phyloP scores from a whole-genome alignment of 306 rosid genomes.

The Oemleria cerasiformis region DNA sequence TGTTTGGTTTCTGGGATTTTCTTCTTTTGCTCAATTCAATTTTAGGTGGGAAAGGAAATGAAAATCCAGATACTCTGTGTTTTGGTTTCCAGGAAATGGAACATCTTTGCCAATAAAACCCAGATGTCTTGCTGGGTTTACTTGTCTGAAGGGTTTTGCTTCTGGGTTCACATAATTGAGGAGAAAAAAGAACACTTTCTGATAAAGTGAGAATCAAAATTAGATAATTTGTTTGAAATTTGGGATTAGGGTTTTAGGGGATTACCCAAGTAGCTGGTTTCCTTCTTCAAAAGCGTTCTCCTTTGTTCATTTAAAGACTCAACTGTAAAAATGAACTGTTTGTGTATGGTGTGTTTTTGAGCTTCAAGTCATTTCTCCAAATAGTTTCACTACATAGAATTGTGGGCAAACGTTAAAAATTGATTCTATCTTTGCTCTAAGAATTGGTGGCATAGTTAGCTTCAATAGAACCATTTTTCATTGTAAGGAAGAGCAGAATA shows the following conservation, averaged over 20 bases:
- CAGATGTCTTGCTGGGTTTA: neutral
- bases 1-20: slow-evolving; percentile 7
- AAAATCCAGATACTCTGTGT: slow-evolving; percentile 10
- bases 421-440: neutral
- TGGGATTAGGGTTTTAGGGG: neutral
- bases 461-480: neutral
- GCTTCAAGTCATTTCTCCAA: neutral
- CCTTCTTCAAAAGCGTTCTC: no score
- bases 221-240: neutral
- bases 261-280: neutral
- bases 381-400: neutral
- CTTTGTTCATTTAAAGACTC: neutral
- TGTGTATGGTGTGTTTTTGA: neutral
- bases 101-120: neutral
- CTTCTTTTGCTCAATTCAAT: neutral
- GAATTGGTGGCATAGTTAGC: neutral
- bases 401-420: neutral
- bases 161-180: neutral
- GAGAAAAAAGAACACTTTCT: neutral
- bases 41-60: neutral
- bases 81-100: neutral
- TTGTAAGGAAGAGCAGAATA: neutral
- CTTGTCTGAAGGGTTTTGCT: neutral
- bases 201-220: neutral
- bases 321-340: neutral